Conservation (phyloP, 129 eudicot genomes). For the Helianthus annuus region HanXRQr2.0-SUNRISE NC_035437.2:176950810-176951309, state of each 20-base stretch:
- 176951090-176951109: conserved; percentile 1
- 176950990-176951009: conserved; percentile 21
- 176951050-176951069: conserved; percentile 17
- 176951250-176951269: no score
- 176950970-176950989: conserved; percentile 2
- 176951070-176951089: conserved; percentile 30
- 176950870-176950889: conserved; percentile 3
- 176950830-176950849: conserved; percentile 21
- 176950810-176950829: conserved; percentile 26
- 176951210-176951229: background rate
- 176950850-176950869: background rate
- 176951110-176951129: conserved; percentile 15
- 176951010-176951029: conserved; percentile 24
- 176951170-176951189: background rate
- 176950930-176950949: conserved; percentile 25
- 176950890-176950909: conserved; percentile 17
- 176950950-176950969: background rate
- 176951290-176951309: no score
- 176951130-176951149: conserved; percentile 16
- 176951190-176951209: background rate
- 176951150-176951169: conserved; percentile 14
- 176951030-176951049: conserved; percentile 8
- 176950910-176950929: conserved; percentile 1
- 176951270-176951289: no score
- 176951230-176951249: no score